Evolutionary conservation across 768 basidiomycete species (phyloP).

Genomic region (Hygrocybe coccinea): DNA sequence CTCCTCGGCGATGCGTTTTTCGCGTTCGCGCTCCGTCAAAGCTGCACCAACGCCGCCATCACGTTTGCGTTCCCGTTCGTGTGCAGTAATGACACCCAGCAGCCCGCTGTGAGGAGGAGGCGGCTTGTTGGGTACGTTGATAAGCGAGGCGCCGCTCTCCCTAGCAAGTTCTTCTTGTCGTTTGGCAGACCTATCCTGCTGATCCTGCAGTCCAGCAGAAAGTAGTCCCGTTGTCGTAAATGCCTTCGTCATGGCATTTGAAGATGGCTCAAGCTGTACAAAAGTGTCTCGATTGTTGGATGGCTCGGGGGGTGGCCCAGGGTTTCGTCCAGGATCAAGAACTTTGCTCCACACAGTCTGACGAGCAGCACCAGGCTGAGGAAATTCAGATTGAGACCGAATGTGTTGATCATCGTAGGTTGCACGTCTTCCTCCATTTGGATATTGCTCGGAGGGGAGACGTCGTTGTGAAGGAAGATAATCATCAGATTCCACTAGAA

Average conservation of each 20-base stretch:
- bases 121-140: conserved; percentile 94
- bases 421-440: conserved; percentile 47
- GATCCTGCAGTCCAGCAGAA: conserved; percentile 92
- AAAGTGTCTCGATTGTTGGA: conserved; percentile 48
- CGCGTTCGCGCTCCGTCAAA: conserved; percentile 91
- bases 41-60: conserved; percentile 94
- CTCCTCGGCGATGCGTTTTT: conserved; percentile 87
- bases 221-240: conserved; percentile 93
- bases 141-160: conserved; percentile 84
- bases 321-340: conserved; percentile 61
- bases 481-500: conserved; percentile 45
- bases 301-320: conserved; percentile 39
- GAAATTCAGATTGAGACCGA: conserved; percentile 53
- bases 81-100: conserved; percentile 91
- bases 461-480: conserved; percentile 35
- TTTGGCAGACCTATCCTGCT: conserved; percentile 93
- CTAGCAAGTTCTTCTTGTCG: conserved; percentile 90
- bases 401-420: conserved; percentile 53
- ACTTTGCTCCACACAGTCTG: conserved; percentile 87
- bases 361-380: conserved; percentile 50
- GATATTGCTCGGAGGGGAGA: conserved; percentile 48
- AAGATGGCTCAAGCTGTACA: conserved; percentile 65
- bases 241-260: conserved; percentile 82
- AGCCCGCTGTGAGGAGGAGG: conserved; percentile 93
- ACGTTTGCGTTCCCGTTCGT: conserved; percentile 89